Evolutionary conservation across 2,329 filamentous ascomycete species (phyloP), one percentile per base, ranked within the genome.

Genomic region (Aspergillus nomiae): DNA sequence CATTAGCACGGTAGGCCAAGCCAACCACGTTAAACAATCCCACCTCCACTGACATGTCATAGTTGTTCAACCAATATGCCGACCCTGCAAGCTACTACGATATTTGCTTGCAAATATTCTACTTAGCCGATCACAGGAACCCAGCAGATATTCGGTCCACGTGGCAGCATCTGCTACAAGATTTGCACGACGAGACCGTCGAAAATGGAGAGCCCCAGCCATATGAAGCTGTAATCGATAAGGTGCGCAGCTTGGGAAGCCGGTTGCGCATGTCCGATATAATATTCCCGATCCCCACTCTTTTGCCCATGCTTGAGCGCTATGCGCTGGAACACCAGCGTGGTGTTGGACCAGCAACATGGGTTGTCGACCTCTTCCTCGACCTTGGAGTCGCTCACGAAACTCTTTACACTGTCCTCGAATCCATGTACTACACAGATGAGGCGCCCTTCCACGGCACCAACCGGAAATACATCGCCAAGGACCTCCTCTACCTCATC

Each of bases 31-130:
- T 36, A 11, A 11, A 36, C 8, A 30, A 56, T 54, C 53, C 58
- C 46, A 24, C 21, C 59, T 55, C 66, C 75, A 66, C 74, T 66
- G 63, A 65, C 30, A 11, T 38, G 56, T 60, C 32, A 3, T 72
- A 96, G 89, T 87, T 99, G n/a, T 99, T 92, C 81, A 96, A 98
- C 75, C 83, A 88, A 66, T 99, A 93, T 72, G 92, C 94, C 60
- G 94, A 97, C 73, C 90, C 92, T 72, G 95, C 92, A 2, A 90
- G 89, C 56, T 99, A 99, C 83, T 94, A 93, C 79, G 95, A 98
- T 75, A 86, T 99, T 57, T 97, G 92, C 74, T 86, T 99, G 10
- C 85, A 94, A 63, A 97, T 99, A 72, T 98, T 94, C 82, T 90
- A 96, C 76, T 87, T 90, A 1, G 94, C 94, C 53, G 93, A 98